Evolutionary conservation across 176 grass and related monocot species (phyloP).

Genomic region (Typha latifolia): DNA sequence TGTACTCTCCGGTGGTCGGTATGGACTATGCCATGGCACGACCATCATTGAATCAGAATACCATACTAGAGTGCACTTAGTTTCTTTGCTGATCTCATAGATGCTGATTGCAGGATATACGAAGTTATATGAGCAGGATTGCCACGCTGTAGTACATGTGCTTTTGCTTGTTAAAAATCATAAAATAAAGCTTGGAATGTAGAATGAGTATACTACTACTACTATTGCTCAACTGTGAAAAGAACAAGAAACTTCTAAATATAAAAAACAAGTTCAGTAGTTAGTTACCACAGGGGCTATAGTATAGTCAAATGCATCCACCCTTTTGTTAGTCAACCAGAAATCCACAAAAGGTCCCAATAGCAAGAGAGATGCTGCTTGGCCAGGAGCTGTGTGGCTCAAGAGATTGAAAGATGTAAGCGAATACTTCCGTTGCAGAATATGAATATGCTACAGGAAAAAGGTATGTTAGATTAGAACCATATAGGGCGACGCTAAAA

Average conservation of each 20-base stretch:
- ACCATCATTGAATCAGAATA: too few relatives aligned
- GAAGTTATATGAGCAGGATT: neutral
- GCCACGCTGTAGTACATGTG: neutral
- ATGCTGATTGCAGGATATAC: neutral
- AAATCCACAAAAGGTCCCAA: slow-evolving; percentile 67
- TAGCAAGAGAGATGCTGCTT: slow-evolving; percentile 66
- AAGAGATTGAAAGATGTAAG: slow-evolving; percentile 84
- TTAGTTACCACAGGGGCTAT: slow-evolving; percentile 56
- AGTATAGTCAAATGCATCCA: slow-evolving; percentile 57
- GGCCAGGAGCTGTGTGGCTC: slow-evolving; percentile 66
- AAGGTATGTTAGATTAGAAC: slow-evolving; percentile 16
- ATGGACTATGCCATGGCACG: too few relatives aligned
- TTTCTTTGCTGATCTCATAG: too few relatives aligned
- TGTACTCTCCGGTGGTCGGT: too few relatives aligned
- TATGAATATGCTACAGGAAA: slow-evolving; percentile 61
- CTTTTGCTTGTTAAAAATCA: neutral
- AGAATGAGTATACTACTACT: neutral
- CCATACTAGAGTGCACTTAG: too few relatives aligned
- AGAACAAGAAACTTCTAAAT: neutral
- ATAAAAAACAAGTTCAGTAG: neutral
- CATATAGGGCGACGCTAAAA: slow-evolving; percentile 1
- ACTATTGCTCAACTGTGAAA: neutral
- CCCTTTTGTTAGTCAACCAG: slow-evolving; percentile 64
- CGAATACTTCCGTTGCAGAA: slow-evolving; percentile 64
- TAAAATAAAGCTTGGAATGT: neutral